These are phyloP conservation scores for Mycosphaerella sp. DNA, from an alignment of 2,329 filamentous ascomycete genomes.

Conservation along the genomic window DNA sequence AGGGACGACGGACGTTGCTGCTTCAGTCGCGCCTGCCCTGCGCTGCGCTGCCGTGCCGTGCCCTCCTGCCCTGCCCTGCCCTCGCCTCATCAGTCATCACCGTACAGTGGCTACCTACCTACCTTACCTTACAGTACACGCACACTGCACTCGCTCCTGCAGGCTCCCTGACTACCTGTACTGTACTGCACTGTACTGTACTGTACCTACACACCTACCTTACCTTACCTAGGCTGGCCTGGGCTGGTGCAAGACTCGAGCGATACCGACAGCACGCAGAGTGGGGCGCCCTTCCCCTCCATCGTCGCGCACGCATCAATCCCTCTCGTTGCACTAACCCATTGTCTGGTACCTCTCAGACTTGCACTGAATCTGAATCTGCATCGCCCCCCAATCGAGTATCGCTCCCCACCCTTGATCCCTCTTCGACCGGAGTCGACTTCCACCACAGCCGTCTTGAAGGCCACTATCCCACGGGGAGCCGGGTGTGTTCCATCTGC, in stretches of 20 bases:
- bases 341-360: constrained; percentile 20
- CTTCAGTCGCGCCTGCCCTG: neutral
- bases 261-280: constrained; percentile 1
- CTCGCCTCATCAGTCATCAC: neutral
- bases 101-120: too few relatives aligned
- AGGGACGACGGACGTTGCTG: neutral
- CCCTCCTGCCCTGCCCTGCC: neutral
- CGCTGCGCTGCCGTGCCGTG: neutral
- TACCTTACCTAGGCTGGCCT: too few relatives aligned
- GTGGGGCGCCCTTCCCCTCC: constrained; percentile 14
- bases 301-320: constrained; percentile 2
- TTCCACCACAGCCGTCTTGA: constrained; percentile 18
- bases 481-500: constrained; percentile 19
- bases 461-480: constrained; percentile 16
- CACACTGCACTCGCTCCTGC: neutral
- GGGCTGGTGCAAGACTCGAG: neutral
- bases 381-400: constrained; percentile 14
- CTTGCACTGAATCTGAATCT: constrained; percentile 5
- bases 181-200: too few relatives aligned
- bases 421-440: constrained; percentile 17
- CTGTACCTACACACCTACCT: too few relatives aligned
- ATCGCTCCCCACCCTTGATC: constrained; percentile 4
- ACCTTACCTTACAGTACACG: too few relatives aligned
- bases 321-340: constrained; percentile 4
- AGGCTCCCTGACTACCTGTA: neutral